Evolutionary conservation across 148 eudicot species (phyloP), one percentile per base, ranked within the genome.

Genomic region (Rheum nobile): DNA sequence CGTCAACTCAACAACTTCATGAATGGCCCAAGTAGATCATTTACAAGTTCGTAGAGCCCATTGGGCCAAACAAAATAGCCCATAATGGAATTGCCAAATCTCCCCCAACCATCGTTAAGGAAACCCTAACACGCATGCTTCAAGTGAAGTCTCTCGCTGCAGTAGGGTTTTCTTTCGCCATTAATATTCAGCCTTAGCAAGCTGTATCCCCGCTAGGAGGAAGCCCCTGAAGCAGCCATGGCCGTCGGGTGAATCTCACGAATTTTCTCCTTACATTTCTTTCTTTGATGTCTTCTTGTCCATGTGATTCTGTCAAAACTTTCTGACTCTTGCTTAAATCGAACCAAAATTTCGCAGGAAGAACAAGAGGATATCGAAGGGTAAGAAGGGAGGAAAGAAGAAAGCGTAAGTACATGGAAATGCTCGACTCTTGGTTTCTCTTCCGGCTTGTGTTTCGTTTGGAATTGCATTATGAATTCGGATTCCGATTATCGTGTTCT

Each of bases 321-420:
- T 65, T 68, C 22, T 35, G 43, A 68, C 41, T 68, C n/a, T 17
- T 34, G 67, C 34, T 57, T 57, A 34, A 68, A 9, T 6, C 48
- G 46, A 38, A 43, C 4, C 29, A 10, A 22, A 21, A 17, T 4
- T 39, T 39, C 41, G 73, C 73, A 71, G 73, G 7, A 71, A 71
- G 73, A 71, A 71, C 73, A 71, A 71, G 73, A 71, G 73, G 31
- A 71, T 71, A 17, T 71, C 73, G 6, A 71, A 71, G 73, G 19
- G 73, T 39, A 71, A 71, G 73, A 71, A 71, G 73, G 73, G 73
- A 71, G 73, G 73, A 22, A 71, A 71, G 50, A 71, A 71, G 73
- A 71, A 71, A 16, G 10, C 41, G 73, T 71, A 71, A 71, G 73
- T 13, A 38, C 48, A 9, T 38, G 10, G 19, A 22, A 26, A 14